Evolutionary conservation across 306 rosid genomes (phyloP), one percentile per base, ranked within the genome.

Genomic region (Mucuna pruriens): DNA sequence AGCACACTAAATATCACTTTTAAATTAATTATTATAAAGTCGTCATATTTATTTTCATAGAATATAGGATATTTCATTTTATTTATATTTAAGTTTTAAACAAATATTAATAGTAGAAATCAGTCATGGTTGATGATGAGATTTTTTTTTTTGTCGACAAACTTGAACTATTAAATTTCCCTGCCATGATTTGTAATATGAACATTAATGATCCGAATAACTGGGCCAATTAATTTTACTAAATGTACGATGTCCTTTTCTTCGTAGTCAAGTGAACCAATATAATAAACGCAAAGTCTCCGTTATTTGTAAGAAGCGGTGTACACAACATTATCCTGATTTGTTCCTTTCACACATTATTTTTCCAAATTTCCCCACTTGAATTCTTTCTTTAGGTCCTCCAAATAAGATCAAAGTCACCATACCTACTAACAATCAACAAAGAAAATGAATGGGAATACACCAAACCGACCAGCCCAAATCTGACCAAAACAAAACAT

Each of bases 371-470:
- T 61, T 45, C 7, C 40, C 22, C 62, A 6, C 48, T 29, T 31
- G 34, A 45, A 40, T 13, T 13, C 48, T 20, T 48, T 19, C 23
- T 22, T 48, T 46, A 8, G 9, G 7, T 19, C 16, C 15, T 44
- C 72, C 49, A 19, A 62, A 45, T 25, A 61, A 4, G 42, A 64
- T 12, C 13, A 77, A 33, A 19, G 6, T 63, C 25, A 61, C 25
- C 1, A 10, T 13, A 33, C 29, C 33, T 36, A 49, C n/a, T 11
- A 62, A n/a, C 15, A 2, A 44, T 26, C 12, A 23, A 42, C 31
- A 38, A 51, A 78, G 75, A 67, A 78, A 68, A 26, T 60, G 67
- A 72, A 79, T 57, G 45, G 49, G 44, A 69, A 40, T 1, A 23
- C 22, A 69, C 36, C 62, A 42, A 42, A 17, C 61, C 46, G 16